Conservation (phyloP, 2,329 filamentous ascomycete genomes). For the Monilinia vaccinii-corymbosi region DNA sequence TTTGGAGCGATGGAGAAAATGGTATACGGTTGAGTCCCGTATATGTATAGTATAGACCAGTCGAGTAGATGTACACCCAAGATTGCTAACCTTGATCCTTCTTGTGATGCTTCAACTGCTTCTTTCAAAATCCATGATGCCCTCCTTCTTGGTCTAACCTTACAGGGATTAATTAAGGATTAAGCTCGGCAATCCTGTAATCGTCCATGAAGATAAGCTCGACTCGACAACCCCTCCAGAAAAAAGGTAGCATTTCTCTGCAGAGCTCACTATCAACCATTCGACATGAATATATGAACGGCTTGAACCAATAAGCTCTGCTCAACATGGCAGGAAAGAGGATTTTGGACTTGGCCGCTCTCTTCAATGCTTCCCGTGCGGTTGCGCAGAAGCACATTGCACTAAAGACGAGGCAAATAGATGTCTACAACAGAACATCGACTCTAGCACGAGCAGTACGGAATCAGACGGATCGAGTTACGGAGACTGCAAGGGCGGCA, state of each 20-base stretch:
- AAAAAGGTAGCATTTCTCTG: background rate
- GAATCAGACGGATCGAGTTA: slow-evolving; percentile 50
- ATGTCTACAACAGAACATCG: slow-evolving; percentile 55
- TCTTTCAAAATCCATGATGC: no score
- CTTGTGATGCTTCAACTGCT: no score
- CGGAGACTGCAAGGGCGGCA: slow-evolving; percentile 51
- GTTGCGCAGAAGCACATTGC: slow-evolving; percentile 56
- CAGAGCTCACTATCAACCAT: background rate
- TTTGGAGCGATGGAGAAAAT: no score
- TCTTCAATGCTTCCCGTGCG: slow-evolving; percentile 60
- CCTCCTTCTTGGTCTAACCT: background rate
- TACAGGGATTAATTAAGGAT: no score
- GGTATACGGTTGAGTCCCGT: no score
- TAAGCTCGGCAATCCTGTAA: slow-evolving; percentile 2
- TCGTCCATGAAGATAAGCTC: background rate
- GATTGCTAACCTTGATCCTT: no score
- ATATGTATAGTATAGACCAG: no score
- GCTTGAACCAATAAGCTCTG: background rate
- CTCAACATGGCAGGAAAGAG: slow-evolving; percentile 47
- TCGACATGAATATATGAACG: slow-evolving; percentile 16
- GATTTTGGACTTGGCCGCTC: slow-evolving; percentile 61
- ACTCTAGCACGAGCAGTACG: slow-evolving; percentile 54
- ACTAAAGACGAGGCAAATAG: slow-evolving; percentile 48
- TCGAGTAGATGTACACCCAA: no score
- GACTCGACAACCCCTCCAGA: background rate